phyloP scores from a whole-genome alignment of 495 filamentous ascomycete species.

The Penicillium diatomitis region DNA sequence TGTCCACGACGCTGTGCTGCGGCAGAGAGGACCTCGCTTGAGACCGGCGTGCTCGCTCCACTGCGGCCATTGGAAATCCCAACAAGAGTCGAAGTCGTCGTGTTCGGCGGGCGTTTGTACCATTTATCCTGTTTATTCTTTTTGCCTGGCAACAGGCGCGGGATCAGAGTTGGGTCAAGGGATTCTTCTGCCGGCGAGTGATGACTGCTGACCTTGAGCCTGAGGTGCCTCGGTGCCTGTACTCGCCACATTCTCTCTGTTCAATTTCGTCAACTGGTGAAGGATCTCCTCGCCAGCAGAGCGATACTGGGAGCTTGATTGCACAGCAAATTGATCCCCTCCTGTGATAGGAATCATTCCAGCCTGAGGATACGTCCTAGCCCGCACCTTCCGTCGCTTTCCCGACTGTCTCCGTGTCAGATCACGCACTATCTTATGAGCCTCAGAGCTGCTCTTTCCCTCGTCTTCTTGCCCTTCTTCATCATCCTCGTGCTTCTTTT shows the following conservation, averaged over 20 bases:
- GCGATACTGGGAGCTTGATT: conserved; percentile 14
- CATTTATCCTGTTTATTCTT: conserved; percentile 21
- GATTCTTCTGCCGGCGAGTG: neutral
- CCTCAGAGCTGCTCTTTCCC: conserved; percentile 14
- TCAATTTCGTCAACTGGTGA: conserved; percentile 26
- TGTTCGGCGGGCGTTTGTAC: conserved; percentile 27
- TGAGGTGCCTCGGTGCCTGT: conserved; percentile 1
- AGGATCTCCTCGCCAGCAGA: conserved; percentile 25
- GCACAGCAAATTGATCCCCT: conserved; percentile 7
- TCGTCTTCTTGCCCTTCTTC: conserved; percentile 17
- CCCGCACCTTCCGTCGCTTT: conserved; percentile 15
- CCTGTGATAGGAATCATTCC: conserved; percentile 6
- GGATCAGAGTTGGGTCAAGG: conserved; percentile 1
- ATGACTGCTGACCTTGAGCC: conserved; percentile 7
- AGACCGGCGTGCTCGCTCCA: conserved; percentile 23
- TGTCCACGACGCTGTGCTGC: conserved; percentile 23
- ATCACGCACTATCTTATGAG: conserved; percentile 24
- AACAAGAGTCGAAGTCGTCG: conserved; percentile 19
- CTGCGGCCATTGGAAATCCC: conserved; percentile 11
- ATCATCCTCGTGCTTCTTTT: conserved; percentile 22
- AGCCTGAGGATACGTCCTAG: conserved; percentile 9
- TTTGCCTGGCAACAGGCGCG: conserved; percentile 10
- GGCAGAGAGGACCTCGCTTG: conserved; percentile 18
- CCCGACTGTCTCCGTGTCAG: conserved; percentile 21
- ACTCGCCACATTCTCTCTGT: conserved; percentile 7